Percentiles rank a stretch among this genome's conserved stretches.
These are phyloP conservation scores for Collybia mongolica DNA, from an alignment of 768 basidiomycete species.

Conservation along the genomic window DNA sequence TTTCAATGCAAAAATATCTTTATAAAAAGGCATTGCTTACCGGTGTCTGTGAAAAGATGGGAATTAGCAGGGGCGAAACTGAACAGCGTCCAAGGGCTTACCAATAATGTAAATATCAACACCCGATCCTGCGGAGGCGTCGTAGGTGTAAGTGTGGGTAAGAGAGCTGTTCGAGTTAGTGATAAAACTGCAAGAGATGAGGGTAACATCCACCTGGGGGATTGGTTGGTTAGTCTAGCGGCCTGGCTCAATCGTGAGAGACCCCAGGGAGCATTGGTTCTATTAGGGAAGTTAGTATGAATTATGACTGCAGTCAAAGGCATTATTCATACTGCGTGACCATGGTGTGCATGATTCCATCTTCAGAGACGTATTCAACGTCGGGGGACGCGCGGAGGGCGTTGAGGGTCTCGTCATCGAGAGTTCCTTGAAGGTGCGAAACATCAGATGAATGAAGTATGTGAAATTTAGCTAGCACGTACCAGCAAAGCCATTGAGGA, in stretches of 20 bases:
- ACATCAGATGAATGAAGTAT: not conserved
- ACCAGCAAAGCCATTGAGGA: slow-evolving; percentile 32
- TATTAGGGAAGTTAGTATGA: not conserved
- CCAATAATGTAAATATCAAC: slow-evolving; percentile 38
- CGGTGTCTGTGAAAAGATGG: slow-evolving; percentile 17
- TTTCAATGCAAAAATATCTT: not conserved
- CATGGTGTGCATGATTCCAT: slow-evolving; percentile 24
- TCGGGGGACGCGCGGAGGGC: slow-evolving; percentile 19
- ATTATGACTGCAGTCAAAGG: not conserved
- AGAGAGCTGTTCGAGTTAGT: slow-evolving; percentile 6
- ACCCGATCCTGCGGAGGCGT: slow-evolving; percentile 11
- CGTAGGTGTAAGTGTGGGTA: slow-evolving; percentile 12
- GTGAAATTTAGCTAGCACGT: not conserved
- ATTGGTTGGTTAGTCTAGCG: slow-evolving; percentile 12
- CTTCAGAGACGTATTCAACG: slow-evolving; percentile 17
- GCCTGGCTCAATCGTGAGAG: slow-evolving; percentile 22
- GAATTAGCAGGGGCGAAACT: not conserved
- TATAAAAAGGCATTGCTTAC: not conserved
- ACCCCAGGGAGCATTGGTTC: slow-evolving; percentile 31
- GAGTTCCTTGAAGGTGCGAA: slow-evolving; percentile 2
- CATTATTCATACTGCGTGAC: slow-evolving; percentile 17
- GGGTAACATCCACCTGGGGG: slow-evolving; percentile 1
- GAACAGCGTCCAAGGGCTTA: slow-evolving; percentile 8
- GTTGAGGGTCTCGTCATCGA: slow-evolving; percentile 20
- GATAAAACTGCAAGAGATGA: not conserved